Evolutionary conservation across 2,329 filamentous ascomycete genomes (phyloP), one percentile per base, ranked within the genome.

Genomic region (Cryphonectria japonica): DNA sequence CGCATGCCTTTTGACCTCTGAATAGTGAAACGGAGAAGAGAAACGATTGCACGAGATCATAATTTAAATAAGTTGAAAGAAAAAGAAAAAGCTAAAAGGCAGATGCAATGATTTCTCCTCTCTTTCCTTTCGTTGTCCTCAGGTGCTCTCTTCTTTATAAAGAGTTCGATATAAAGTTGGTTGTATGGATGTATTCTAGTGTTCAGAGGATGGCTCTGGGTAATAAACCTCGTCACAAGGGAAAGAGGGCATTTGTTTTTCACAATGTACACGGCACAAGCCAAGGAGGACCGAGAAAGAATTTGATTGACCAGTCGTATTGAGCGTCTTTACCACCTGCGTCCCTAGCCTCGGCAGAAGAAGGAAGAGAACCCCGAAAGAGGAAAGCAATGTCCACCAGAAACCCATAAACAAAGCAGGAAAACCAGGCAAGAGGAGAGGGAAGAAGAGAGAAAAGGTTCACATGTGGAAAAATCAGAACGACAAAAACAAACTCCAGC

Each of bases 401-500:
- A 54, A 67, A 46, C 54, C 54, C 62, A 29, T n/a, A 66, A 61
- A 50, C 50, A 62, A 67, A 41, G 46, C 66, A 69, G 50, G 57
- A 65, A 65, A 72, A 71, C n/a, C 29, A 69, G 63, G 32, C 63
- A 65, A 34, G 41, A 43, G 46, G 59, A n/a, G 52, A 61, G 26
- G 62, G 41, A 61, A 37, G 34, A 5, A 37, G 19, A 16, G 19
- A 37, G 34, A 13, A 34, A 34, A 62, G 19, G 39, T 62, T 71
- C 69, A 69, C 71, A 68, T 63, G 60, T 29, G 63, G 63, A 34
- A 64, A 43, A 69, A 62, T 54, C 63, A 65, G 29, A 65, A 65
- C 43, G 26, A 64, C 68, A 32, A 22, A 66, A 54, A 52, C 63
- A 61, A 69, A 71, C 69, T 68, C 71, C 69, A 71, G 69, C 69